Percentiles rank a stretch among this genome's conserved stretches.
Conservation (phyloP, 805 yeast species). For the Clavispora fructus region DNA sequence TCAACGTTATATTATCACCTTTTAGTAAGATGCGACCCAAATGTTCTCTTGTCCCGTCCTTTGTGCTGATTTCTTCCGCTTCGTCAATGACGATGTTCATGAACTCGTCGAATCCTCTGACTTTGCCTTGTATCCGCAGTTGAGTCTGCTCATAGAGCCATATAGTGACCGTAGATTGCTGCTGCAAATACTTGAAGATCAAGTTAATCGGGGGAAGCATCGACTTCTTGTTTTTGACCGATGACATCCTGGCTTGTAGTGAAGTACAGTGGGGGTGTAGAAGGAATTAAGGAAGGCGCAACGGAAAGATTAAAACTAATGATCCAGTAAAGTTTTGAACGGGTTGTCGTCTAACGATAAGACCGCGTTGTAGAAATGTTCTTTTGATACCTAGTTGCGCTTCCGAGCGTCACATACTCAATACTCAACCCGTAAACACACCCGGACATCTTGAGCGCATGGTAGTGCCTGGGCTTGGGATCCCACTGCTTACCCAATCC, state of each 20-base stretch:
- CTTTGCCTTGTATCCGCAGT: constrained; percentile 71
- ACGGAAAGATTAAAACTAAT: too few relatives aligned
- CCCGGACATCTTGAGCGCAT: background rate
- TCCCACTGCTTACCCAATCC: background rate
- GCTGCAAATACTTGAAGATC: constrained; percentile 80
- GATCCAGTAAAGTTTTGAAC: too few relatives aligned
- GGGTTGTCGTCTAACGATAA: too few relatives aligned
- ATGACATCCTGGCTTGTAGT: constrained; percentile 10
- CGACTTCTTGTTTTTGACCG: constrained; percentile 22
- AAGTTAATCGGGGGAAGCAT: constrained; percentile 90
- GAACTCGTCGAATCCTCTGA: constrained; percentile 94
- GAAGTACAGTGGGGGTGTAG: too few relatives aligned
- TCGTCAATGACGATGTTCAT: constrained; percentile 75
- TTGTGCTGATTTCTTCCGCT: constrained; percentile 55
- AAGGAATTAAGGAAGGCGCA: too few relatives aligned
- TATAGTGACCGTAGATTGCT: constrained; percentile 70
- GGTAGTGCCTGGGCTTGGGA: background rate
- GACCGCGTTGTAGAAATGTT: background rate
- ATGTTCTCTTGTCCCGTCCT: constrained; percentile 45
- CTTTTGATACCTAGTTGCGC: background rate
- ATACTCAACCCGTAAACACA: background rate
- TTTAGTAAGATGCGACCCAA: constrained; percentile 76
- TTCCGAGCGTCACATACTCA: background rate
- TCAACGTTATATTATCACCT: constrained; percentile 89
- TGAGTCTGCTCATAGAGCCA: constrained; percentile 89